Evolutionary conservation across 805 yeast species (phyloP), one percentile per base, ranked within the genome.

Genomic region (Debaryomyces prosopidis): DNA sequence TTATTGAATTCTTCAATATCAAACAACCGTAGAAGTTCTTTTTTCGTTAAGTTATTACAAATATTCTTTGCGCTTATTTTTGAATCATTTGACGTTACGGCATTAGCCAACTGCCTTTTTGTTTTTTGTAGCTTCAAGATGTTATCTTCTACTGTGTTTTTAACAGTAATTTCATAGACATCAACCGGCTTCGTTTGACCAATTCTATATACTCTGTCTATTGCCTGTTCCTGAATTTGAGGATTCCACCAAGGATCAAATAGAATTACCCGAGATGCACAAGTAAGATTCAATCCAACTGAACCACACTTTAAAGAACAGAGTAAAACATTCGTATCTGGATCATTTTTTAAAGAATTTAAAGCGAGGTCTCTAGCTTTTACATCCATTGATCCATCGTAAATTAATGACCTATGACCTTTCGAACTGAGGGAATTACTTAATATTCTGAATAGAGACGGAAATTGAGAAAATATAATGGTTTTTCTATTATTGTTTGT

Each of bases 211-310:
- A 89, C 78, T 55, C 96, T 64, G 63, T 88, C 96, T 48, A 88
- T 85, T 0, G 96, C 96, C 60, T 88, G 96, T 37, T 85, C 86
- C 53, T 88, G 65, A n/a, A 76, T 60, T 19, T 43, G 39, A 7
- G 79, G 80, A 53, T 76, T 76, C 96, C 96, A 89, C 89, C 95
- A 89, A 0, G 96, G 96, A 55, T 89, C 96, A 84, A 89, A 82
- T 75, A 89, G 73, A 54, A 81, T 87, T 2, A 90, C 96, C 32
- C 79, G 76, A 0, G 85, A 82, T 0, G 96, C 94, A 43, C 83
- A 80, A 0, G 94, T 89, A 48, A 89, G 68, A 56, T 89, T 89
- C 51, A 89, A 69, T 0, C 96, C 96, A 15, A 88, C 96, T 10
- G 96, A 96, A 15, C 96, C 96, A 1, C 96, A 92, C 60, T 87